phyloP scores from a whole-genome alignment of 2,329 filamentous ascomycete genomes.

The Xylariaceae sp. region DNA sequence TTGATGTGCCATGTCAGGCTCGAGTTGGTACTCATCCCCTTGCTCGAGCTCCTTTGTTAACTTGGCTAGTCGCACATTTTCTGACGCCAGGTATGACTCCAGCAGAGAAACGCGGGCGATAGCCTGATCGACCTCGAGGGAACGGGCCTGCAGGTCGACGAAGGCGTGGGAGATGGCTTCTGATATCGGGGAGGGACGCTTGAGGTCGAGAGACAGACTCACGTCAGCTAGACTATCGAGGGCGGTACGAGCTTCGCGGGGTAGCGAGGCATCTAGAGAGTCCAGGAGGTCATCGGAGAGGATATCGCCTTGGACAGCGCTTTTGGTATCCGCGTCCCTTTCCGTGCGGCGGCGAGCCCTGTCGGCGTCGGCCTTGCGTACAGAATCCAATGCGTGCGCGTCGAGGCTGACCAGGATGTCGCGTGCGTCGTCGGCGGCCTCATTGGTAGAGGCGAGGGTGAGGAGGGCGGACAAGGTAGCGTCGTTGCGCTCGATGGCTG shows the following conservation, averaged over 20 bases:
- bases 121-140: constrained; percentile 53
- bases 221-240: constrained; percentile 55
- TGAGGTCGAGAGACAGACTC: constrained; percentile 45
- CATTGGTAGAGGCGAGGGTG: constrained; percentile 70
- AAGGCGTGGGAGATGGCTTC: constrained; percentile 44
- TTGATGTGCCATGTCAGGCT: constrained; percentile 57
- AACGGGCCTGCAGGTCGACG: constrained; percentile 50
- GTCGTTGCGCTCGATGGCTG: constrained; percentile 79
- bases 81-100: constrained; percentile 49
- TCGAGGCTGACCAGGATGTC: constrained; percentile 55
- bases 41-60: constrained; percentile 37
- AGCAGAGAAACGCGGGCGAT: constrained; percentile 51
- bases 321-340: constrained; percentile 6
- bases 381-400: constrained; percentile 51
- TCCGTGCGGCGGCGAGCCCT: constrained; percentile 2
- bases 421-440: constrained; percentile 69
- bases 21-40: constrained; percentile 46
- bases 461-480: constrained; percentile 76
- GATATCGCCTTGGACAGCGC: constrained; percentile 13
- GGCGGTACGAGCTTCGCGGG: constrained; percentile 48
- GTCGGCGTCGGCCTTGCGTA: constrained; percentile 33
- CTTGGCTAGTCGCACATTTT: constrained; percentile 36
- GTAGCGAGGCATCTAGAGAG: constrained; percentile 51
- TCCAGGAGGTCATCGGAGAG: constrained; percentile 42
- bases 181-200: constrained; percentile 29